Evolutionary conservation across 306 rosid species (phyloP), one percentile per base, ranked within the genome.

Genomic region (Cucurbita pepo): DNA sequence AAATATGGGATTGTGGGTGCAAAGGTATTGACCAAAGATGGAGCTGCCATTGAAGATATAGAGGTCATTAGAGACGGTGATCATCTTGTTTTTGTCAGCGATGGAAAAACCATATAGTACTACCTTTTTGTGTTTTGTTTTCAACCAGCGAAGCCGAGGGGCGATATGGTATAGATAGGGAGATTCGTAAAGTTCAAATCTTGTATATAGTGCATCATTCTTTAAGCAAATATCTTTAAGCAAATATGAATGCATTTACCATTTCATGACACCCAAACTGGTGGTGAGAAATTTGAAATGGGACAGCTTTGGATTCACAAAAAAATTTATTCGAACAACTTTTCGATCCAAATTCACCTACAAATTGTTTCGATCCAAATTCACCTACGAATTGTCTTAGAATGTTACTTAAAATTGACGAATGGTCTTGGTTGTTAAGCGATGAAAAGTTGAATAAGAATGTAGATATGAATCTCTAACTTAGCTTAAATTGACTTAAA

Each of bases 1-100:
- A 94, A 86, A 81, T 88, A 85, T 52, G 88, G 91, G 56, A 8
- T 86, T 41, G 14, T 8, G 53, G 76, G 70, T 6, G 25, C 54
- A 19, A 91, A 84, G 77, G 81, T 94, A 65, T 55, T 91, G 0
- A 75, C 59, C 83, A 82, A 72, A 82, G 88, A 79, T 72, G 97
- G 97, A 63, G 92, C 85, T 73, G 91, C 85, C 77, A 85, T 94
- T 69, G 97, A 91, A 34, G 80, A 80, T 34, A 59, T 87, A 71
- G 92, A 91, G 15, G 97, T 94, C 25, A 88, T 94, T 78, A 94
- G 97, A 76, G 97, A 94, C 36, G 92, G 89, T 51, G 99, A 94
- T 73, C 86, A 86, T 81, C 89, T 94, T 65, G 34, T 84, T 75
- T 88, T 94, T 77, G 83, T 80, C 4, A 75, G 80, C 57, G 52